phyloP scores from a whole-genome alignment of 306 rosid species.

The Cercis canadensis region DNA sequence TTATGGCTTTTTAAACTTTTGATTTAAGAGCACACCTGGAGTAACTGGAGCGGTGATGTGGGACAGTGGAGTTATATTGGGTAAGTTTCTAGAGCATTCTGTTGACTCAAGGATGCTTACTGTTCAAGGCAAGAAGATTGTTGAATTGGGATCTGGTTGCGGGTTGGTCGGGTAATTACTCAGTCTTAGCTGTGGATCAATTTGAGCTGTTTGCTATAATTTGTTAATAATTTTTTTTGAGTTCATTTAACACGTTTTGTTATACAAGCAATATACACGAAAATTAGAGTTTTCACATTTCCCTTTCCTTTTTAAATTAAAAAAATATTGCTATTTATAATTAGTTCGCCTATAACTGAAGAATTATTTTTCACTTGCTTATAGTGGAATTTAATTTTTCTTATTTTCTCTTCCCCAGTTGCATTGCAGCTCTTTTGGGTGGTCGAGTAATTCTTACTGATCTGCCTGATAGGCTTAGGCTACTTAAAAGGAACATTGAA shows the following conservation, averaged over 20 bases:
- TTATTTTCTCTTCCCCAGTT: conserved; percentile 54
- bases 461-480: conserved; percentile 78
- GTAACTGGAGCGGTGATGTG: conserved; percentile 92
- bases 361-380: conserved; percentile 25
- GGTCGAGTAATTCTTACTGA: conserved; percentile 76
- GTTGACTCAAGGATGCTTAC: conserved; percentile 66
- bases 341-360: conserved; percentile 4
- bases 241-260: not conserved
- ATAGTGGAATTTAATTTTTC: conserved; percentile 24
- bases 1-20: conserved; percentile 36
- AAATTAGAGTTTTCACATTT: conserved; percentile 13
- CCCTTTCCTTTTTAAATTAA: not conserved
- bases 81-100: conserved; percentile 84
- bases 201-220: conserved; percentile 6
- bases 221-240: conserved; percentile 8
- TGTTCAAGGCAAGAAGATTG: conserved; percentile 69
- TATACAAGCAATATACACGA: not conserved
- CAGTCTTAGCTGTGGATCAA: conserved; percentile 12
- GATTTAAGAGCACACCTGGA: conserved; percentile 68
- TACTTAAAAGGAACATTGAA: conserved; percentile 73
- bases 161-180: conserved; percentile 80
- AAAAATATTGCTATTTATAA: no score
- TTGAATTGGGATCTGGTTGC: conserved; percentile 86
- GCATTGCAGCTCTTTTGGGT: conserved; percentile 86
- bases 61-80: conserved; percentile 85